Base-by-base conservation (phyloP, 139 green algal species). In the Chlamydomonas incerta region DNA sequence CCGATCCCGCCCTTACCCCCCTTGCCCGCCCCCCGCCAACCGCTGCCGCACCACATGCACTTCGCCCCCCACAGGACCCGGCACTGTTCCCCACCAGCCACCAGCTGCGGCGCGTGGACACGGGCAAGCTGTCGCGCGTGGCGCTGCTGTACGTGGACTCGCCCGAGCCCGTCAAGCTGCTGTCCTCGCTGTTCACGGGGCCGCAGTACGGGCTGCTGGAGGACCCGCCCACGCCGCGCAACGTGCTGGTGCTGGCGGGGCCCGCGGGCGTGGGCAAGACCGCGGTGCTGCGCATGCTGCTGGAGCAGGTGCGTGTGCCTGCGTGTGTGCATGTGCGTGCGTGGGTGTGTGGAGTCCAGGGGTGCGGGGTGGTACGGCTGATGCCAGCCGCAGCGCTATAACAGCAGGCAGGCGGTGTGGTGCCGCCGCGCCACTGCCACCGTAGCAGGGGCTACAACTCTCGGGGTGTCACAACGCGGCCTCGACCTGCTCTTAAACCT, bases 81-180 rank as follows among this genome's bases (percentile, higher is more conserved):
- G 58, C 80, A 15, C 0, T 85, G 41, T 86, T 86, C 74, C 28
- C 74, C 47, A 73, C 67, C 41, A 62, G 68, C 37, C 88, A 90
- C 37, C 80, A 88, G 82, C 76, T 90, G 28, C 88, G 88, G 50
- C 87, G 93, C 21, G 26, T 90, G 58, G 88, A 95, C 82, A 88
- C 87, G 28, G 69, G 29, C 46, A 80, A 82, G n/a, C 75, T 91
- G 18, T 83, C 88, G 3, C 85, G 84, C 55, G 87, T 80, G 67
- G 74, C 91, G 58, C 76, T 96, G 74, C 86, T 97, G 50, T 86
- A 82, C 17, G 74, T 96, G 3, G 89, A 95, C 68, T 90, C 80
- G 9, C 81, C 87, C 31, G 93, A 96, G 90, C 93, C 93, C 0
- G 63, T 90, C 46, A 62, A 72, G 31, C 67, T 96, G 69, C 86